Conservation (phyloP, 441 rosid genomes). For the Erodium moschatum region DNA sequence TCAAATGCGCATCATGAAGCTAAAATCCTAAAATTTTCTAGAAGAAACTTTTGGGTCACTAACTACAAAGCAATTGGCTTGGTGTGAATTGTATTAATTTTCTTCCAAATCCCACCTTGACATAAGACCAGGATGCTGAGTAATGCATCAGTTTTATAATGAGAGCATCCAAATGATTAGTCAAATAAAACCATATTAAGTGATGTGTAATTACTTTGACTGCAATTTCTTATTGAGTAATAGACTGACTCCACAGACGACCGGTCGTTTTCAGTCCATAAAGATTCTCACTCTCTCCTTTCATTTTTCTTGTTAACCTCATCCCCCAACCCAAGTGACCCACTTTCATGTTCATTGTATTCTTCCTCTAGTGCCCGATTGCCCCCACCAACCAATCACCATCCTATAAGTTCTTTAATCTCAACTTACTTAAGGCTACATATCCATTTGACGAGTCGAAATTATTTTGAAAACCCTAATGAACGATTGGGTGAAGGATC, state of each 20-base stretch:
- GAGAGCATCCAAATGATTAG: not conserved
- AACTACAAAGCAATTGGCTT: too few species aligned
- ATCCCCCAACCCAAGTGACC: not conserved
- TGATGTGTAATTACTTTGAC: not conserved
- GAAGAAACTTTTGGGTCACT: too few species aligned
- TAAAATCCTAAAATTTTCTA: too few species aligned
- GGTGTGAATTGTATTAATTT: not conserved
- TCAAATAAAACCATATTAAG: not conserved
- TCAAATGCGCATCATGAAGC: too few species aligned
- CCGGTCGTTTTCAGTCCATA: conserved; percentile 22
- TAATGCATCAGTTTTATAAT: not conserved
- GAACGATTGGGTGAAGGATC: too few species aligned
- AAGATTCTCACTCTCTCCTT: conserved; percentile 13
- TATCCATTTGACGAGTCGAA: not conserved
- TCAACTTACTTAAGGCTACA: not conserved
- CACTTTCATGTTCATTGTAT: not conserved
- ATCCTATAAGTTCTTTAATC: not conserved
- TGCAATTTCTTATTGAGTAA: not conserved
- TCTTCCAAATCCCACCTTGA: not conserved
- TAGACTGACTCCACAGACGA: not conserved
- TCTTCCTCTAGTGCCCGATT: not conserved
- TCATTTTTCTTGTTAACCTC: not conserved
- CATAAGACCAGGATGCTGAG: not conserved
- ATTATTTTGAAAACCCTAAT: too few species aligned
- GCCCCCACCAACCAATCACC: conserved; percentile 2